Conservation (phyloP, 2,329 filamentous ascomycete genomes). For the Hirsutella minnesotensis region DNA sequence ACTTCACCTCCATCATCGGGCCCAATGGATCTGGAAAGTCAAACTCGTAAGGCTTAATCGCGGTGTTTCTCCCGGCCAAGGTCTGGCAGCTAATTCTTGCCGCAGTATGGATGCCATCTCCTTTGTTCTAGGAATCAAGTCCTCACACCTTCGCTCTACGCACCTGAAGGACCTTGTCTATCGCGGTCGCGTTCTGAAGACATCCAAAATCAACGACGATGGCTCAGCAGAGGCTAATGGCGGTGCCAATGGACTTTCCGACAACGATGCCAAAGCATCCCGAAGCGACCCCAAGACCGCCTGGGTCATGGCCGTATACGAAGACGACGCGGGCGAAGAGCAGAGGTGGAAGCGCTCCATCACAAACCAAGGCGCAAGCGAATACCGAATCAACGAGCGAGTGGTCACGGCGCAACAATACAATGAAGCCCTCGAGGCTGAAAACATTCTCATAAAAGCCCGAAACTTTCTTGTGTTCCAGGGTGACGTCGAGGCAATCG, state of each 20-base stretch:
- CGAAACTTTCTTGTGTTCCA: conserved; percentile 98
- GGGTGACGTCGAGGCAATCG: conserved; percentile 94
- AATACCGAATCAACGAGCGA: conserved; percentile 94
- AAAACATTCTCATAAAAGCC: conserved; percentile 96
- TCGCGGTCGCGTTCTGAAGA: conserved; percentile 83
- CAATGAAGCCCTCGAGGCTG: conserved; percentile 80
- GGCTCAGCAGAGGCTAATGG: conserved; percentile 59
- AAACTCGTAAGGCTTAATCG: conserved; percentile 55
- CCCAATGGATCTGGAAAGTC: conserved; percentile 99
- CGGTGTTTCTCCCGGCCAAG: conserved; percentile 18
- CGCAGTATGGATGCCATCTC: conserved; percentile 95
- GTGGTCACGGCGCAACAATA: conserved; percentile 83
- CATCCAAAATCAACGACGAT: conserved; percentile 84
- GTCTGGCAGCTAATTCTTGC: neutral
- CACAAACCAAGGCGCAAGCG: conserved; percentile 75
- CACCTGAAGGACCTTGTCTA: conserved; percentile 94
- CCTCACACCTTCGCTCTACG: conserved; percentile 88
- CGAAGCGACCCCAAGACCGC: conserved; percentile 81
- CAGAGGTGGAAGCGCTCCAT: conserved; percentile 95
- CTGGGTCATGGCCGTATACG: conserved; percentile 99
- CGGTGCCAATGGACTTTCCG: conserved; percentile 48
- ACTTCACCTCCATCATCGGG: conserved; percentile 98
- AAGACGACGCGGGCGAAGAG: conserved; percentile 90
- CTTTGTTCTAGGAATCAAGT: conserved; percentile 97
- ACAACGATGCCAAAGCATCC: conserved; percentile 51